Percentiles rank a stretch among this genome's conserved stretches.
phyloP scores from a whole-genome alignment of 169 alveolate species.

The Plasmodium vinckei region DNA sequence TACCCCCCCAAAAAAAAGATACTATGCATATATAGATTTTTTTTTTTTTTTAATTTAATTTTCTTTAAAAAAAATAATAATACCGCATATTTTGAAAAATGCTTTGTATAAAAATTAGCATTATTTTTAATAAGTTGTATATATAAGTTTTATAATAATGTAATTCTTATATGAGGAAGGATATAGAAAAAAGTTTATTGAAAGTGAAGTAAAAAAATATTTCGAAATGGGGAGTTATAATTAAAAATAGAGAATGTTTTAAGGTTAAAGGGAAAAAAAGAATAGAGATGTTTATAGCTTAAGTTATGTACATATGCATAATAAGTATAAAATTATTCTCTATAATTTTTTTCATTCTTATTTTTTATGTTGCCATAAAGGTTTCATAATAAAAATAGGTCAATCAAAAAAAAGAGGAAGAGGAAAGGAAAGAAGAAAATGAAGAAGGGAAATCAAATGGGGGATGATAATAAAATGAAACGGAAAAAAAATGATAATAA shows the following conservation, averaged over 20 bases:
- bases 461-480: constrained; percentile 19
- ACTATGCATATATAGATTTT: too few species aligned
- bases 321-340: not conserved
- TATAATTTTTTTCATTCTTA: not conserved
- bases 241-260: not conserved
- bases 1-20: too few species aligned
- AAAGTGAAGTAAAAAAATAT: not conserved
- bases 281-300: not conserved
- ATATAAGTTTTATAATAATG: not conserved
- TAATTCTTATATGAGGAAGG: not conserved
- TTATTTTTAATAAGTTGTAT: not conserved
- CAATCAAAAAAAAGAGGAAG: too few species aligned
- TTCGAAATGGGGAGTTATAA: not conserved
- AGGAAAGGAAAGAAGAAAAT: constrained; percentile 5
- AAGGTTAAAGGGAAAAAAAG: not conserved
- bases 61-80: not conserved
- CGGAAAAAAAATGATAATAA: constrained; percentile 24
- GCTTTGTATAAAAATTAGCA: constrained; percentile 3
- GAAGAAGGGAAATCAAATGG: not conserved
- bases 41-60: too few species aligned
- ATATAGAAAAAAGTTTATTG: not conserved
- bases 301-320: not conserved
- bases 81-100: not conserved
- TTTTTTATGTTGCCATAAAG: too few species aligned
- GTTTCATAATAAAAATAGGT: too few species aligned